Evolutionary conservation across 192 early-diverging fungal genomes (phyloP), one percentile per base, ranked within the genome.

Genomic region (Linnemannia exigua): DNA sequence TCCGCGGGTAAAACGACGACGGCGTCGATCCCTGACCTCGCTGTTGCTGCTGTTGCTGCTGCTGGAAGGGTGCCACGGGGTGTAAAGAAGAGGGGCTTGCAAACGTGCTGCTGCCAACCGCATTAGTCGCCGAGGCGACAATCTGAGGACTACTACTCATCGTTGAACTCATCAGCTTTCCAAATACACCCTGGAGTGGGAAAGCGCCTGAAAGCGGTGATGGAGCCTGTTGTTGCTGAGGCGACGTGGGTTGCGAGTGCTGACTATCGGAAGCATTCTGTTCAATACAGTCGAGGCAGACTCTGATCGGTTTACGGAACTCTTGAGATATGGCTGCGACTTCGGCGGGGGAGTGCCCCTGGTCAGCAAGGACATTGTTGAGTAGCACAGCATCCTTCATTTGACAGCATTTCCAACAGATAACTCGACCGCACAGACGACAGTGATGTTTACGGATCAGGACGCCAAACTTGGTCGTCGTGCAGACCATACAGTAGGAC

Each of bases 361-460:
- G 37, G 31, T n/a, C 48, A 11, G 14, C 36, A 17, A 8, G 5
- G 12, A 3, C 14, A 15, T 8, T 61, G 25, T 44, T 50, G 2
- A 28, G 20, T 20, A 70, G 31, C 4, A 54, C 77, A 6, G 78
- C 83, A 31, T 79, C 83, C 47, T 85, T 85, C 83, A 85, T 85
- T 46, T 85, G 83, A 72, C 83, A 94, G 71, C 94, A 95, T 54
- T 89, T 89, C 72, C 88, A 90, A 75, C 94, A 94, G 14, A 94
- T 87, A 0, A 94, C 89, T 5, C 92, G 89, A 12, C 95, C 95
- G 69, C 95, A 95, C 1, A 95, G 75, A 36, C 95, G 91, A 80
- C 95, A 95, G 76, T 95, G 95, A 75, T 95, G 95, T 17, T 93
- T 81, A 16, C 79, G 72, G 25, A 87, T 80, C 4, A 87, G 28